These are phyloP conservation scores for Cladosporium oxysporum DNA, from an alignment of 2,329 filamentous ascomycete genomes.

Conservation along the genomic window DNA sequence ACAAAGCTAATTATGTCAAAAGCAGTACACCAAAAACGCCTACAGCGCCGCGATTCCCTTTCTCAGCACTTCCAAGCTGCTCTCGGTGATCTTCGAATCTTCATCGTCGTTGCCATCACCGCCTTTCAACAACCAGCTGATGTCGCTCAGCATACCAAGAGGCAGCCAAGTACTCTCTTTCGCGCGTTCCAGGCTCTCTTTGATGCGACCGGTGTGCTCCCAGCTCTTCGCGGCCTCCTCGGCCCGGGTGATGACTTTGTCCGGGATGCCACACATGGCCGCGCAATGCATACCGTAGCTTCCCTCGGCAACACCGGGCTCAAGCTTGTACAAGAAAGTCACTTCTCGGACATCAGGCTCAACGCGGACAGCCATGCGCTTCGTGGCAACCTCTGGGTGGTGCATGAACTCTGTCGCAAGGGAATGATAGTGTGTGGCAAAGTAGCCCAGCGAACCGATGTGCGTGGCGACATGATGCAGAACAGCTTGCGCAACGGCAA, in stretches of 20 bases:
- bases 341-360: conserved; percentile 81
- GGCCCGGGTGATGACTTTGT: conserved; percentile 78
- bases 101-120: conserved; percentile 29
- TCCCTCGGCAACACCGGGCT: conserved; percentile 90
- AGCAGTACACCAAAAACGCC: not conserved
- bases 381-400: conserved; percentile 83
- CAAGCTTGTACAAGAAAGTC: conserved; percentile 95
- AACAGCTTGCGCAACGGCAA: conserved; percentile 93
- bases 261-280: conserved; percentile 92
- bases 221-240: conserved; percentile 87
- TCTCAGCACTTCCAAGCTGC: conserved; percentile 58
- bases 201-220: conserved; percentile 91
- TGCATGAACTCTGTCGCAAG: conserved; percentile 85
- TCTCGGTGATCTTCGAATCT: conserved; percentile 45
- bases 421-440: conserved; percentile 96
- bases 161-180: conserved; percentile 73
- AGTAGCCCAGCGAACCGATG: conserved; percentile 92
- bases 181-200: conserved; percentile 81
- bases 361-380: conserved; percentile 92
- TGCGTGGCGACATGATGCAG: conserved; percentile 95
- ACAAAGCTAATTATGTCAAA: not conserved
- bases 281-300: conserved; percentile 99
- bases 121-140: conserved; percentile 73
- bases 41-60: conserved; percentile 59
- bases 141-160: conserved; percentile 82